Evolutionary conservation across 805 yeast genomes (phyloP).

Genomic region (Torulaspora franciscae): DNA sequence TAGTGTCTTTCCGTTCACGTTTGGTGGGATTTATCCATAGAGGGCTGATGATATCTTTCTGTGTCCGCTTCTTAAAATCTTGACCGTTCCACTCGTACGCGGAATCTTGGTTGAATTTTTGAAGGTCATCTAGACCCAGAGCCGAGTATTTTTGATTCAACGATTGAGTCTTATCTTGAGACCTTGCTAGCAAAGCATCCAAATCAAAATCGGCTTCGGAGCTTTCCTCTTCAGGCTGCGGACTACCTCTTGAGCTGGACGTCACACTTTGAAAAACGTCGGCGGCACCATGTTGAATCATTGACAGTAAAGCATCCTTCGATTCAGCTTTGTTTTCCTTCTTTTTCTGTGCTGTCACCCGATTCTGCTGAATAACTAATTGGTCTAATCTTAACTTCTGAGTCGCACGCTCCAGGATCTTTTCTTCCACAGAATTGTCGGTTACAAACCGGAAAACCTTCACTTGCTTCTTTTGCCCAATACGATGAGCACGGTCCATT

Average conservation of each 20-base stretch:
- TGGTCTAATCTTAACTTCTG: slow-evolving; percentile 76
- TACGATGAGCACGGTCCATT: slow-evolving; percentile 86
- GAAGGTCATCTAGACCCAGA: slow-evolving; percentile 70
- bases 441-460: slow-evolving; percentile 73
- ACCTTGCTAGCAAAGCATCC: slow-evolving; percentile 53
- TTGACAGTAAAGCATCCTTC: slow-evolving; percentile 68
- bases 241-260: slow-evolving; percentile 25
- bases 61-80: slow-evolving; percentile 58
- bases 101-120: slow-evolving; percentile 65
- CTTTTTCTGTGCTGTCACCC: slow-evolving; percentile 32
- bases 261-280: slow-evolving; percentile 43
- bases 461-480: slow-evolving; percentile 81
- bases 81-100: slow-evolving; percentile 89
- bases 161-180: slow-evolving; percentile 60
- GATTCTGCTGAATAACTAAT: slow-evolving; percentile 76
- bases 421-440: slow-evolving; percentile 79
- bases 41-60: slow-evolving; percentile 47
- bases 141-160: slow-evolving; percentile 59
- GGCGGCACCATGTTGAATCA: slow-evolving; percentile 82
- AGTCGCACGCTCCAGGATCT: slow-evolving; percentile 74
- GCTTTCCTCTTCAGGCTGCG: slow-evolving; percentile 29
- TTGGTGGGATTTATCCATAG: slow-evolving; percentile 84
- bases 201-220: slow-evolving; percentile 47
- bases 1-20: slow-evolving; percentile 68
- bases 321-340: slow-evolving; percentile 37